These are phyloP conservation scores for Aspergillus sp. DNA, from an alignment of 2,329 filamentous ascomycete genomes.

Conservation along the genomic window DNA sequence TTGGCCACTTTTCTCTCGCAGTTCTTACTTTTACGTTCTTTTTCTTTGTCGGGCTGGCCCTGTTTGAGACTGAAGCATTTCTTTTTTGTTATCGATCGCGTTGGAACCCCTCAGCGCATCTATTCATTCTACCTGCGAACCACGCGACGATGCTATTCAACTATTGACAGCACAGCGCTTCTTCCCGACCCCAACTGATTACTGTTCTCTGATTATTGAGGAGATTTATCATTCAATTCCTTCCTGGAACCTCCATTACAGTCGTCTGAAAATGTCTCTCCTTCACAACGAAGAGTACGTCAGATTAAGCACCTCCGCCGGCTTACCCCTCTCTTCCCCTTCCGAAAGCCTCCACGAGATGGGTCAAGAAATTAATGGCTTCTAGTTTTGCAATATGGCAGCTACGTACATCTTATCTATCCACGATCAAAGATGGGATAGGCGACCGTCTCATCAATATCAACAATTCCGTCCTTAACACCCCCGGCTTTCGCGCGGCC, in stretches of 20 bases:
- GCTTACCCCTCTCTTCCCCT: constrained; percentile 1
- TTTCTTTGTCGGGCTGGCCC: constrained; percentile 28
- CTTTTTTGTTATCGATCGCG: constrained; percentile 1
- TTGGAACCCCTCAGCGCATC: no score
- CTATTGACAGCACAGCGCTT: no score
- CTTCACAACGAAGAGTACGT: constrained; percentile 50
- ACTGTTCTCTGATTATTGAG: no score
- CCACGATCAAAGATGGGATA: constrained; percentile 60
- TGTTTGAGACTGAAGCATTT: constrained; percentile 14
- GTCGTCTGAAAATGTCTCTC: constrained; percentile 22
- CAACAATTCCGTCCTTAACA: constrained; percentile 59
- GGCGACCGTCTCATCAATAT: constrained; percentile 63
- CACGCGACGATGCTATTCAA: no score
- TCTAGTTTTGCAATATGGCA: constrained; percentile 61
- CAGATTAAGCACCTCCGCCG: background rate
- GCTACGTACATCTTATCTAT: constrained; percentile 60
- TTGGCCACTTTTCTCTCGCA: constrained; percentile 1
- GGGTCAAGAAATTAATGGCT: constrained; percentile 8
- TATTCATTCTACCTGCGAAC: no score
- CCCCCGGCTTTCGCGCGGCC: constrained; percentile 60
- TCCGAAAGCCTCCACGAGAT: constrained; percentile 1
- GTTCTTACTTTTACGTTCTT: constrained; percentile 1
- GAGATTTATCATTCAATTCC: no score
- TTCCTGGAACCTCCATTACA: no score
- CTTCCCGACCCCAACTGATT: no score